Evolutionary conservation across 192 early-diverging fungal species (phyloP).

Genomic region (Gryganskiella cystojenkinii): DNA sequence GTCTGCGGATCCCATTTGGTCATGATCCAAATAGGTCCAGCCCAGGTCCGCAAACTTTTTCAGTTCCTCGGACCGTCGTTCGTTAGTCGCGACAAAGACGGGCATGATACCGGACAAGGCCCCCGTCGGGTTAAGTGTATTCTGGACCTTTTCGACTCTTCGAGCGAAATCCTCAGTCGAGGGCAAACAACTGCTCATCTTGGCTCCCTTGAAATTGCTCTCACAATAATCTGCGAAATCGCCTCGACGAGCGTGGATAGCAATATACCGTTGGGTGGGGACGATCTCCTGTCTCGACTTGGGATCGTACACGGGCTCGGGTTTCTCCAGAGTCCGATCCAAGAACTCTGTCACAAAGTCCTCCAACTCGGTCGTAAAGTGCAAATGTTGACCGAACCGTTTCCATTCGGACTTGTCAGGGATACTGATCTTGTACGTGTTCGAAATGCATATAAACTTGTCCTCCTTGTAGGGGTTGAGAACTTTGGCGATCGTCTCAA

Average conservation of each 20-base stretch:
- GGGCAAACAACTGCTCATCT: conserved; percentile 46
- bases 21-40: conserved; percentile 43
- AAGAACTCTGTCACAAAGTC: conserved; percentile 41
- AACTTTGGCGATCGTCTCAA: conserved; percentile 23
- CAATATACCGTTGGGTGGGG: conserved; percentile 37
- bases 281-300: conserved; percentile 13
- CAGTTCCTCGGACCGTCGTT: conserved; percentile 39
- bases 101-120: conserved; percentile 27
- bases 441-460: conserved; percentile 48
- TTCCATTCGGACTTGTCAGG: conserved; percentile 46
- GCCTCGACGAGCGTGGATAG: conserved; percentile 45
- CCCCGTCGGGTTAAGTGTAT: conserved; percentile 11
- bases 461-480: conserved; percentile 24
- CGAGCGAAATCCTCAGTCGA: conserved; percentile 37
- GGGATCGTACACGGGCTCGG: conserved; percentile 24
- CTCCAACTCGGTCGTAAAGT: conserved; percentile 38
- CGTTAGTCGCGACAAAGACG: conserved; percentile 51
- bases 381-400: conserved; percentile 46
- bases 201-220: conserved; percentile 35
- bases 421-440: conserved; percentile 48
- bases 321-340: conserved; percentile 26
- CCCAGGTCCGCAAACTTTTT: conserved; percentile 51
- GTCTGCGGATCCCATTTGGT: conserved; percentile 31
- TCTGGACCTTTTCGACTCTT: conserved; percentile 35
- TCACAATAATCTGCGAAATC: conserved; percentile 49